phyloP scores from a whole-genome alignment of 805 yeast species.

The Clavispora carvajalis region DNA sequence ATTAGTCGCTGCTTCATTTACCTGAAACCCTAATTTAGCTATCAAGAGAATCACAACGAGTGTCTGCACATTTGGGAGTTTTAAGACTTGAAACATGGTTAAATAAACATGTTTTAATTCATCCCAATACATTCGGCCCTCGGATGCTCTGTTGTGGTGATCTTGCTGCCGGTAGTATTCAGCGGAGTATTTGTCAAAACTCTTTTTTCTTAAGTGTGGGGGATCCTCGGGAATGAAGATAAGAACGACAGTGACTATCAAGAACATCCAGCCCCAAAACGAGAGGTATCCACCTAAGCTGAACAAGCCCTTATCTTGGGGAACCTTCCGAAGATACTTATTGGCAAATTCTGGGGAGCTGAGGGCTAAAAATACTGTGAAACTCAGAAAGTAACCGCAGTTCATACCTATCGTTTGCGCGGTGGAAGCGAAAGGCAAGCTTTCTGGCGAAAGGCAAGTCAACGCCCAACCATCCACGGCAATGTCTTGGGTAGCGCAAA shows the following conservation, averaged over 20 bases:
- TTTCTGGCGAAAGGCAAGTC: constrained; percentile 71
- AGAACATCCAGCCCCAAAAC: constrained; percentile 71
- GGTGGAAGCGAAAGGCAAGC: constrained; percentile 88
- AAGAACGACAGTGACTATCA: constrained; percentile 60
- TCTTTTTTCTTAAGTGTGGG: constrained; percentile 34
- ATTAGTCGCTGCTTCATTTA: constrained; percentile 93
- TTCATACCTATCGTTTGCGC: constrained; percentile 96
- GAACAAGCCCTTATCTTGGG: constrained; percentile 60
- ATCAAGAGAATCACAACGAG: constrained; percentile 70
- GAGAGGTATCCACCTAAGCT: constrained; percentile 69
- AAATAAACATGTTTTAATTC: constrained; percentile 49
- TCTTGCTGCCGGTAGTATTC: constrained; percentile 25
- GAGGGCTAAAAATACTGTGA: constrained; percentile 86
- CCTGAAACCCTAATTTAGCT: constrained; percentile 90
- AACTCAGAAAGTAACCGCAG: constrained; percentile 85
- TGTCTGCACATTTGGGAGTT: constrained; percentile 64
- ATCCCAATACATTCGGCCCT: constrained; percentile 8
- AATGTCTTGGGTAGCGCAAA: constrained; percentile 96
- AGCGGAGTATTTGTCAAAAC: constrained; percentile 23
- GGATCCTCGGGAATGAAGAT: constrained; percentile 71
- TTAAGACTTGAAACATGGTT: constrained; percentile 66
- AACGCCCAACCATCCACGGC: constrained; percentile 99
- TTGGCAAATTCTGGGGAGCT: constrained; percentile 92
- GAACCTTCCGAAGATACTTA: constrained; percentile 62
- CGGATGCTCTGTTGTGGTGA: constrained; percentile 17